Conservation (phyloP, 805 yeast genomes). For the Torulaspora maleeae region DNA sequence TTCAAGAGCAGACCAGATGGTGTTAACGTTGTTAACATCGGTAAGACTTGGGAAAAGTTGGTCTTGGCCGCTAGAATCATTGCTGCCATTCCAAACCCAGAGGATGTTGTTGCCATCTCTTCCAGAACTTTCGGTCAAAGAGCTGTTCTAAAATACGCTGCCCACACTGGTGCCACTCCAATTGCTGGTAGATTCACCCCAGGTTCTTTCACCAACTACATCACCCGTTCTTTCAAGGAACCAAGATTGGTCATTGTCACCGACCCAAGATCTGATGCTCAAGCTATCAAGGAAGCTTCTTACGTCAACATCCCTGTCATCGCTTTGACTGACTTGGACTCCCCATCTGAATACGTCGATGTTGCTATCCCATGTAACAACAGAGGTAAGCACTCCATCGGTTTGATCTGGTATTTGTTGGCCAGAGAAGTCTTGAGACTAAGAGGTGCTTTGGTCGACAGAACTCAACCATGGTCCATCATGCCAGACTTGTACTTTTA, state of each 20-base stretch:
- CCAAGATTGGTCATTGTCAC: constrained; percentile 99
- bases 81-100: constrained; percentile 98
- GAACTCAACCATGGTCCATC: constrained; percentile 96
- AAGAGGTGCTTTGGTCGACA: constrained; percentile 95
- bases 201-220: constrained; percentile 99
- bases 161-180: constrained; percentile 99
- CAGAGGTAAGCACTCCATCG: constrained; percentile 99
- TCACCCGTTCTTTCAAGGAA: constrained; percentile 99
- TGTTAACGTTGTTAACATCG: constrained; percentile 96
- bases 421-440: constrained; percentile 99
- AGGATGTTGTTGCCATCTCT: constrained; percentile 97
- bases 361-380: constrained; percentile 99
- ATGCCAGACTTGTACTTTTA: constrained; percentile 99
- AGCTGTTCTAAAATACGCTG: constrained; percentile 98
- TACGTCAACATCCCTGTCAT: constrained; percentile 99
- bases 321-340: constrained; percentile 97
- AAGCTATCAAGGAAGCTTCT: constrained; percentile 99
- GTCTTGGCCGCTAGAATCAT: constrained; percentile 99
- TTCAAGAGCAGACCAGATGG: constrained; percentile 99
- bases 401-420: constrained; percentile 99
- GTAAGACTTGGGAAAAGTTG: constrained; percentile 97
- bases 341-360: constrained; percentile 98
- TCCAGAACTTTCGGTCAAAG: constrained; percentile 99
- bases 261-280: constrained; percentile 99
- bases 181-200: constrained; percentile 99